Evolutionary conservation across 495 filamentous ascomycete species (phyloP), one percentile per base, ranked within the genome.

Genomic region (Aspergillus olivimuriae): DNA sequence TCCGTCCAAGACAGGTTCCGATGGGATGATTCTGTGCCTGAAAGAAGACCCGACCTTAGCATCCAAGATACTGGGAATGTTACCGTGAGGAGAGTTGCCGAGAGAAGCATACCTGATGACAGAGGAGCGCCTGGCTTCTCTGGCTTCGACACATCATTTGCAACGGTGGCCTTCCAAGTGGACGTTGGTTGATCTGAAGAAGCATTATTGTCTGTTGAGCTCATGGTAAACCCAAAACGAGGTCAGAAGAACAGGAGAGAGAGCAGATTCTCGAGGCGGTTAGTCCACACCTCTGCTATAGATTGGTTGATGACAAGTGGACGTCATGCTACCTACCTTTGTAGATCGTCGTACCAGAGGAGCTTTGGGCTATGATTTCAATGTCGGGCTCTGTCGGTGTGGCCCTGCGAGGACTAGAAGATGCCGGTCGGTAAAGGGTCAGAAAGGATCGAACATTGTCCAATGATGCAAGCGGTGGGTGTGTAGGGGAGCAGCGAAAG

Each of bases 161-260:
- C 43, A 19, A 53, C 53, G 12, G 48, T 21, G 44, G 34, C 45
- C 37, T 50, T 57, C 42, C 46, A 37, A 26, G 42, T 28, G 52
- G 53, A 44, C 34, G 49, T 57, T 44, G 53, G 39, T 32, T 54
- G 55, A 34, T 49, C 51, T 40, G 57, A 43, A 39, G 61, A 44
- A 54, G 49, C 62, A 58, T 68, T 56, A 38, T 62, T 60, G 63
- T 66, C 30, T 21, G 30, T 24, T 7, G 30, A 7, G n/a, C 31
- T 34, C 40, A 43, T 39, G 17, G 17, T 33, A 39, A 22, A 22
- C 9, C 8, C 36, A 15, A 39, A 14, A 14, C 9, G n/a, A n/a
- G 16, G 20, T n/a, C 35, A 38, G 35, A 38, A 21, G 12, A 17
- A 39, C 36, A 12, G 19, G 3, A 14, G 6, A 24, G 7, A 14